A percentile compares a stretch with the other conserved stretches of the same genome.
Conservation (phyloP, 495 filamentous ascomycete species). For the Penicillium ochrochloron region DNA sequence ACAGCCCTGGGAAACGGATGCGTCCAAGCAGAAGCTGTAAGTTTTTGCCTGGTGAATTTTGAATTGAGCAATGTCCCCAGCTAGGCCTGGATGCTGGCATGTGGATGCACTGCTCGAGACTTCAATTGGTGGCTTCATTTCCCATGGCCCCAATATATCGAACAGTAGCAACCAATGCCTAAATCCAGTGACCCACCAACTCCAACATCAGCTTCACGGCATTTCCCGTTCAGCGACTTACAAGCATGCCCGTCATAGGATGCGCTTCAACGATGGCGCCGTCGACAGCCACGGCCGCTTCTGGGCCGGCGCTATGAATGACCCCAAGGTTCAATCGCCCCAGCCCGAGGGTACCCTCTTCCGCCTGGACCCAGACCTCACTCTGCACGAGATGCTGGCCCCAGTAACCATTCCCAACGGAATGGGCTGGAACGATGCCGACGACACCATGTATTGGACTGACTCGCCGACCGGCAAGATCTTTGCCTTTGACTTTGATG, state of each 20-base stretch:
- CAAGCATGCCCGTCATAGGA: slow-evolving; percentile 38
- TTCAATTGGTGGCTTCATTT: background rate
- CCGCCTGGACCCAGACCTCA: slow-evolving; percentile 65
- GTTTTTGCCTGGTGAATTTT: slow-evolving; percentile 1
- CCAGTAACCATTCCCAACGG: slow-evolving; percentile 85
- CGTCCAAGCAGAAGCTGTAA: slow-evolving; percentile 1
- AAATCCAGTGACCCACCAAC: background rate
- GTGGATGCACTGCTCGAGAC: background rate
- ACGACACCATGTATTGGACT: slow-evolving; percentile 81
- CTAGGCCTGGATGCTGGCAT: background rate
- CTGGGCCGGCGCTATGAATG: slow-evolving; percentile 91
- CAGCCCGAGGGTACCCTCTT: slow-evolving; percentile 60
- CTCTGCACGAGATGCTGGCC: slow-evolving; percentile 62
- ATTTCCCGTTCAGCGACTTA: slow-evolving; percentile 3
- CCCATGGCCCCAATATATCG: background rate
- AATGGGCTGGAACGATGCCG: slow-evolving; percentile 71
- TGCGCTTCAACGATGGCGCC: slow-evolving; percentile 79
- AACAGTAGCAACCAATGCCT: background rate
- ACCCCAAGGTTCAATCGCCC: slow-evolving; percentile 51
- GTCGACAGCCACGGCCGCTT: slow-evolving; percentile 82
- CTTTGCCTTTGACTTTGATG: slow-evolving; percentile 75
- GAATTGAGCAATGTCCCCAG: background rate
- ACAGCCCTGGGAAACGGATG: slow-evolving; percentile 55
- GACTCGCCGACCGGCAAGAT: slow-evolving; percentile 76
- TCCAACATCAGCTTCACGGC: background rate